A percentile compares a stretch with the other conserved stretches of the same genome.
These are phyloP conservation scores for Microbotryum scabiosae DNA, from an alignment of 1,284 basidiomycete species.

Conservation along the genomic window DNA sequence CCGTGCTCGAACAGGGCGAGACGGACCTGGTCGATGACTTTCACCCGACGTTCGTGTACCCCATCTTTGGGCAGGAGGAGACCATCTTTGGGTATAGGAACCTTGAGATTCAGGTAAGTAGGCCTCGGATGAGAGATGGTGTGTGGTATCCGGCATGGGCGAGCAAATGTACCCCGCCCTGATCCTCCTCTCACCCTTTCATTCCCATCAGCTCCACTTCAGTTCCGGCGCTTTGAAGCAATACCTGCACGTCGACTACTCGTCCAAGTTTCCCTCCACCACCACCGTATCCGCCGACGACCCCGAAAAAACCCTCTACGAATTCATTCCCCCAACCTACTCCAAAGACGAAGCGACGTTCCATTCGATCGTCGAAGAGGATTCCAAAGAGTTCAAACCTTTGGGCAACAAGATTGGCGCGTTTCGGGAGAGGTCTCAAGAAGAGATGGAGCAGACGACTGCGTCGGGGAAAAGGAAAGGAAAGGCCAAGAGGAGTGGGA, in stretches of 20 bases:
- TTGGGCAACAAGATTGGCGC: conserved; percentile 64
- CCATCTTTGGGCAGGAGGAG: conserved; percentile 89
- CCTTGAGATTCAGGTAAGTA: conserved; percentile 66
- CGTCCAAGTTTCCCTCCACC: conserved; percentile 57
- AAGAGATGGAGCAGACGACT: conserved; percentile 35
- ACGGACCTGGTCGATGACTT: conserved; percentile 27
- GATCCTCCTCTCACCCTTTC: not conserved
- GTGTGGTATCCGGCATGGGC: too few species aligned
- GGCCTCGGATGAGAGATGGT: too few species aligned
- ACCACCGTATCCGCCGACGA: conserved; percentile 71
- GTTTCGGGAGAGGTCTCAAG: conserved; percentile 54
- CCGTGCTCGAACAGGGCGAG: conserved; percentile 16
- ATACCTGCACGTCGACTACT: conserved; percentile 61
- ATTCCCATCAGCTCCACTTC: conserved; percentile 57
- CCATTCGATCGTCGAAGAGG: conserved; percentile 57
- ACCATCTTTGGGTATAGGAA: conserved; percentile 90
- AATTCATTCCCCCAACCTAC: conserved; percentile 71
- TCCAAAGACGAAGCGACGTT: conserved; percentile 60
- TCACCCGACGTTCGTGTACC: conserved; percentile 37
- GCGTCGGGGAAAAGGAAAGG: conserved; percentile 50
- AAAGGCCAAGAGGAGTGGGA: conserved; percentile 30
- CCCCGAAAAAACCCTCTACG: conserved; percentile 64
- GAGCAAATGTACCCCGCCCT: not conserved
- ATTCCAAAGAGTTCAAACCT: conserved; percentile 66
- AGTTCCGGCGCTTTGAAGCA: conserved; percentile 76